These are phyloP conservation scores for Fusarium oxysporum DNA, from an alignment of 2,329 filamentous ascomycete species.

Conservation along the genomic window DNA sequence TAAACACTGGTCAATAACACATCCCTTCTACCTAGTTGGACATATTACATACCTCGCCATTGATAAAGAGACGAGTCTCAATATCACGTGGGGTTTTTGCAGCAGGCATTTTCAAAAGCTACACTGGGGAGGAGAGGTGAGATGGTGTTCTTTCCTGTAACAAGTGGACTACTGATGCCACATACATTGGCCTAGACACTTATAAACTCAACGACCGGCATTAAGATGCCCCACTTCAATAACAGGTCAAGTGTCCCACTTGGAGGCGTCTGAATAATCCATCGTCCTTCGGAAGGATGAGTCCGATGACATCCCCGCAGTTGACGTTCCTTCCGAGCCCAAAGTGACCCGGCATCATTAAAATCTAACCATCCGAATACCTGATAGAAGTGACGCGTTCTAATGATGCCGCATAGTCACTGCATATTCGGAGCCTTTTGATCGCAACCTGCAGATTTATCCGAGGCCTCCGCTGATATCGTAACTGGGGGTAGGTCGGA, in stretches of 20 bases:
- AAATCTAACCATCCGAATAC: too few relatives aligned
- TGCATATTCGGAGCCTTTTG: neutral
- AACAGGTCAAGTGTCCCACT: neutral
- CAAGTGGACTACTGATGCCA: too few relatives aligned
- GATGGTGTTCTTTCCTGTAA: neutral
- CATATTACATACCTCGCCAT: neutral
- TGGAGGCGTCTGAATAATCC: neutral
- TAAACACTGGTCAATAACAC: rapidly evolving
- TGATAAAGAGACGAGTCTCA: neutral
- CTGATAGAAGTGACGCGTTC: too few relatives aligned
- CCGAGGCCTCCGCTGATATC: neutral
- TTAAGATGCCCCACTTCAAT: neutral
- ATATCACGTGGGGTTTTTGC: neutral
- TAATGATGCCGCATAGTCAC: neutral
- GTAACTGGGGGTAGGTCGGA: neutral
- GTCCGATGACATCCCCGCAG: neutral
- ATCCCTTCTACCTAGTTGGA: rapidly evolving
- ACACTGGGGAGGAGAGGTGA: too few relatives aligned
- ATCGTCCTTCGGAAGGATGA: neutral
- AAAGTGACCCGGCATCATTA: too few relatives aligned
- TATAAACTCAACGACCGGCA: neutral
- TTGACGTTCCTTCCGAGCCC: neutral
- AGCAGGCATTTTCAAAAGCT: neutral
- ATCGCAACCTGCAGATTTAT: neutral
- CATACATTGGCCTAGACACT: neutral